Evolutionary conservation across 495 filamentous ascomycete species (phyloP), one percentile per base, ranked within the genome.

Genomic region (Penicillium lagena): DNA sequence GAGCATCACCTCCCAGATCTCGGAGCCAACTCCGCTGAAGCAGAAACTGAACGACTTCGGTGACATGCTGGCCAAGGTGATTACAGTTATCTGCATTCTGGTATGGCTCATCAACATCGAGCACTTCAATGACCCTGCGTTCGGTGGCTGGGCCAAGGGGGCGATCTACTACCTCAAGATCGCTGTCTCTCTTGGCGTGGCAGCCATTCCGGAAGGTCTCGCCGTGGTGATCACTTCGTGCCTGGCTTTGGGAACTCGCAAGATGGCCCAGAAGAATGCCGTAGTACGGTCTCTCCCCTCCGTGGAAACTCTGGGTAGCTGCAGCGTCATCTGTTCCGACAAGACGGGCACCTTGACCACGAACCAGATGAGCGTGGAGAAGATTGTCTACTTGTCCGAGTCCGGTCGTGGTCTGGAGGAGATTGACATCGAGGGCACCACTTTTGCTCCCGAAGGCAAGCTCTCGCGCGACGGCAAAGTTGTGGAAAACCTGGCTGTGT

Each of bases 141-240:
- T 96, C 62, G 90, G 90, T 46, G 85, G 84, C 56, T 97, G 90
- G 90, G 83, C 89, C 39, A 97, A 96, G 72, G 94, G 94, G 45
- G 94, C 94, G 40, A 97, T 99, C 53, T 99, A 99, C 75, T 99
- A 99, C 66, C 79, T 99, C 50, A 99, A 99, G 79, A 99, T 99
- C 64, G 94, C 94, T 29, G 94, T 99, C 39, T 99, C 94, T 29
- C 84, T 99, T 29, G 94, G 94, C 58, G 94, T 99, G 29, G 94
- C 94, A 27, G 94, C 94, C 43, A 98, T 98, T 60, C 93, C 93
- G 2, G 93, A 98, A 71, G 93, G 93, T 59, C 76, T 98, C 29
- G 93, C 93, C 31, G 94, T 96, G 39, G 94, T 98, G 46, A 97
- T 98, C 52, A 98, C 93, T 34, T 96, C 94, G 30, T 97, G 94